phyloP scores from a whole-genome alignment of 805 yeast genomes.

The Saccharomyces paradoxus region DNA sequence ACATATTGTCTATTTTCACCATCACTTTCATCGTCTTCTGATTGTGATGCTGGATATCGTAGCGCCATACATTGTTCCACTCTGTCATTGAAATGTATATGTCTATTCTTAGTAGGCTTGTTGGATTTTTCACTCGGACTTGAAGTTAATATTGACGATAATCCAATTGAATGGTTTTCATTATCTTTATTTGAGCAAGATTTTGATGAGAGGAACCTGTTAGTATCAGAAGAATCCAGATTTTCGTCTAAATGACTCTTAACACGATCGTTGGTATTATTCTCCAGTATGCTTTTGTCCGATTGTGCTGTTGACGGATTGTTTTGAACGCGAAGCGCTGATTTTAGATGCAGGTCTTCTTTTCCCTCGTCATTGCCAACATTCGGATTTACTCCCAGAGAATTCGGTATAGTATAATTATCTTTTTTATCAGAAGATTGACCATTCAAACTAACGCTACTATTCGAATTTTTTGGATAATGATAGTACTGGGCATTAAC shows the following conservation, averaged over 20 bases:
- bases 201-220: background rate
- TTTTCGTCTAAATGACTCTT: background rate
- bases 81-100: slow-evolving; percentile 85
- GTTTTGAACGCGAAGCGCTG: background rate
- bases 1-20: slow-evolving; percentile 11
- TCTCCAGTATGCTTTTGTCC: background rate
- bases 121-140: slow-evolving; percentile 1
- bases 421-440: slow-evolving; percentile 1
- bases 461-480: background rate
- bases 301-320: background rate
- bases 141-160: background rate
- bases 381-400: background rate
- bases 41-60: slow-evolving; percentile 23
- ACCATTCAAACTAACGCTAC: background rate
- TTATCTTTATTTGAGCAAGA: background rate
- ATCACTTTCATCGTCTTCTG: slow-evolving; percentile 28
- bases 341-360: background rate
- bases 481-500: slow-evolving; percentile 30
- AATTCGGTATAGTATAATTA: background rate
- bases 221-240: background rate
- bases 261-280: background rate
- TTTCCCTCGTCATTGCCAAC: background rate
- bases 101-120: slow-evolving; percentile 34
- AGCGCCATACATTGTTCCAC: slow-evolving; percentile 92
- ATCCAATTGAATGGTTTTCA: background rate